These are phyloP conservation scores for Luzula sylvatica DNA, from an alignment of 176 grass and related monocot species.

Conservation along the genomic window DNA sequence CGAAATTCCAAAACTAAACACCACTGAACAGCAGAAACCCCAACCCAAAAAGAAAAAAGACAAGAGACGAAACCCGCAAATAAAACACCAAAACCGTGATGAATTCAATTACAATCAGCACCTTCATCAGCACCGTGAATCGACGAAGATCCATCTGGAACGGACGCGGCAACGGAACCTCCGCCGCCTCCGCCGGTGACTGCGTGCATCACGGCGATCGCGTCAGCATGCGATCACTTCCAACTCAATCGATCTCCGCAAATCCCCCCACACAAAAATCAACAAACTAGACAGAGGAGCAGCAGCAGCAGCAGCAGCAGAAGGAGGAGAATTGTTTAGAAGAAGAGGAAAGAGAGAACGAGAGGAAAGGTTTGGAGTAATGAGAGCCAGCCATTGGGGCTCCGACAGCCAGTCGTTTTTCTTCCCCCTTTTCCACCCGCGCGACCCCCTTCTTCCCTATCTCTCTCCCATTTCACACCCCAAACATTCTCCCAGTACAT, in stretches of 20 bases:
- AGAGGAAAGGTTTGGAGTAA: slow-evolving; percentile 21
- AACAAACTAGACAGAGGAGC: neutral
- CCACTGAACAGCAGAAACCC: slow-evolving; percentile 5
- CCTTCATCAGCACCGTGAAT: slow-evolving; percentile 45
- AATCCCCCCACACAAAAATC: neutral
- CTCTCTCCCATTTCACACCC: neutral
- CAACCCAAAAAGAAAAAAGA: neutral
- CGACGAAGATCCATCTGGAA: slow-evolving; percentile 37
- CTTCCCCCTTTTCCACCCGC: slow-evolving; percentile 39
- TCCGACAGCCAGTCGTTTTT: slow-evolving; percentile 69
- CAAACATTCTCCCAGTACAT: neutral
- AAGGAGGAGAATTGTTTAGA: neutral
- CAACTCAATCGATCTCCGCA: neutral
- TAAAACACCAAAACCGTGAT: neutral
- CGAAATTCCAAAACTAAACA: slow-evolving; percentile 1
- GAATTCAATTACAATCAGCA: slow-evolving; percentile 17
- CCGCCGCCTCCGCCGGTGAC: slow-evolving; percentile 20
- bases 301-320: slow-evolving; percentile 14
- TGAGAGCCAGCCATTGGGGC: slow-evolving; percentile 58
- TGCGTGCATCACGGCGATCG: slow-evolving; percentile 32
- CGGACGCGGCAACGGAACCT: neutral
- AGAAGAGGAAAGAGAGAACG: neutral
- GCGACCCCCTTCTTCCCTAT: slow-evolving; percentile 8
- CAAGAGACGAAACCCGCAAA: neutral
- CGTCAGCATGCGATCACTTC: slow-evolving; percentile 28